phyloP scores from a whole-genome alignment of 106 monocot species.

The Posidonia australis region DNA sequence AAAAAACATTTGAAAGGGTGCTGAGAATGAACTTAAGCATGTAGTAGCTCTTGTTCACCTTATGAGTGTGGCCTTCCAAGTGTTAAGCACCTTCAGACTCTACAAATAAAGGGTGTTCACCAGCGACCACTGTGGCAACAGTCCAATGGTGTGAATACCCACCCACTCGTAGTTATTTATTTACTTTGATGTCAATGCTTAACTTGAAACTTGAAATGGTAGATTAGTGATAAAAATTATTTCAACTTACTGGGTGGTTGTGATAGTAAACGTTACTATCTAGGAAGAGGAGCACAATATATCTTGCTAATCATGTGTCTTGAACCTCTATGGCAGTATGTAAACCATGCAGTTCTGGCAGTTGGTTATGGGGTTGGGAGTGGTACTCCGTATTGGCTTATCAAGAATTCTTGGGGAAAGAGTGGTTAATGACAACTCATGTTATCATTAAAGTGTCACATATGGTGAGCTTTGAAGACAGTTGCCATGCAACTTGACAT shows the following conservation, averaged over 20 bases:
- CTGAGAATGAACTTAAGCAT: constrained; percentile 80
- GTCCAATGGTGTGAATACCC: constrained; percentile 51
- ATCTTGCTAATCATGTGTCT: not conserved
- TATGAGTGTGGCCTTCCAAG: constrained; percentile 88
- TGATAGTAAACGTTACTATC: not conserved
- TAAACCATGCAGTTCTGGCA: constrained; percentile 28
- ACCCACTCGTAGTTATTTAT: not conserved
- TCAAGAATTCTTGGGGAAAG: constrained; percentile 28
- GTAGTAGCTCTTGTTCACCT: constrained; percentile 85
- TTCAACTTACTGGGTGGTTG: not conserved
- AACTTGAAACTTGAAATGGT: not conserved
- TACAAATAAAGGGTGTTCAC: constrained; percentile 84
- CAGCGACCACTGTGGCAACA: constrained; percentile 50
- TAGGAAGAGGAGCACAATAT: not conserved
- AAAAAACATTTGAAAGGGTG: constrained; percentile 38
- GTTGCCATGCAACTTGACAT: too few species aligned
- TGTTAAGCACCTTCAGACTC: constrained; percentile 43
- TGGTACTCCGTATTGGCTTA: constrained; percentile 26
- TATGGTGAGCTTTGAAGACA: too few species aligned
- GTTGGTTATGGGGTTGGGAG: constrained; percentile 26
- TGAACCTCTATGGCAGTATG: constrained; percentile 13
- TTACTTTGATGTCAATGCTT: not conserved
- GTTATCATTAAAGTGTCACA: too few species aligned
- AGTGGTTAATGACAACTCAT: too few species aligned
- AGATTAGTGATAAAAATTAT: not conserved